Conservation (phyloP, 192 early-diverging fungal species). For the Podila verticillata region DNA sequence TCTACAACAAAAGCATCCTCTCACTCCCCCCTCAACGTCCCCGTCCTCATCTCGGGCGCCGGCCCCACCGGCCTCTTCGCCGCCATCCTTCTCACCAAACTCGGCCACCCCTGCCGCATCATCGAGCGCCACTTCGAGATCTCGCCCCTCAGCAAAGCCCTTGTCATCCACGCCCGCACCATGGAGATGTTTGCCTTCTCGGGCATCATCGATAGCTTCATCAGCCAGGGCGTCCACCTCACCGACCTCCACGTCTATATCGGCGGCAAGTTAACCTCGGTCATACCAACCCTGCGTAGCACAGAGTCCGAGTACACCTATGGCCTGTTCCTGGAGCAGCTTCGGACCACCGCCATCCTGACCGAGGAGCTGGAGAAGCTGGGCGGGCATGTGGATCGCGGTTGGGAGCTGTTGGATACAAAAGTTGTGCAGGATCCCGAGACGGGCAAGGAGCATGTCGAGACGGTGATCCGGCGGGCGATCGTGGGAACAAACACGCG, state of each 20-base stretch:
- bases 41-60: conserved; percentile 46
- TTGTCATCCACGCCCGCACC: conserved; percentile 43
- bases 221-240: background rate
- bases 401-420: conserved; percentile 44
- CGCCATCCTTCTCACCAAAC: conserved; percentile 41
- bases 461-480: conserved; percentile 31
- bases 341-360: conserved; percentile 21
- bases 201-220: conserved; percentile 28
- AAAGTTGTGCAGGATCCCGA: conserved; percentile 13
- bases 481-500: conserved; percentile 10
- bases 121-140: conserved; percentile 38
- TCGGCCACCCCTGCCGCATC: conserved; percentile 40
- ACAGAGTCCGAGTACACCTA: conserved; percentile 15
- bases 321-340: conserved; percentile 21
- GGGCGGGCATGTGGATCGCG: conserved; percentile 32
- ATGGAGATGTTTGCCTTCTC: conserved; percentile 37
- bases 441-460: conserved; percentile 12
- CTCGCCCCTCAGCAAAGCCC: conserved; percentile 35
- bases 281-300: background rate
- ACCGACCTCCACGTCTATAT: conserved; percentile 5
- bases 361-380: conserved; percentile 10
- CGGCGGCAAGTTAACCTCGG: background rate
- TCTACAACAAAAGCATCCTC: background rate
- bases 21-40: conserved; percentile 3
- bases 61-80: conserved; percentile 41